Conservation (phyloP, 108 stramenopile genomes). For the Cylindrotheca closterium region DNA sequence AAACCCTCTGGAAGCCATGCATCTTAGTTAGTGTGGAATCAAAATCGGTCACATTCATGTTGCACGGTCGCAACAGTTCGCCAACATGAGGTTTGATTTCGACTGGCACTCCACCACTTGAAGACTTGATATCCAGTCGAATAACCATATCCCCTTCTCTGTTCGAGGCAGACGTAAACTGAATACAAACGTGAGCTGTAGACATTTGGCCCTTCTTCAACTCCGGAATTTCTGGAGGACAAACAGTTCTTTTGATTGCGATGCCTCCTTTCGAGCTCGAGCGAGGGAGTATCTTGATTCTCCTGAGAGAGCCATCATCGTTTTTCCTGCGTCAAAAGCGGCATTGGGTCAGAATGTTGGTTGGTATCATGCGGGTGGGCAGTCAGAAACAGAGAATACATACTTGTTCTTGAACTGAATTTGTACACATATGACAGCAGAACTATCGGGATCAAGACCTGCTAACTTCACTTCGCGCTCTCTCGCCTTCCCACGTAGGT, state of each 20-base stretch:
- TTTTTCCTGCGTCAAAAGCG: constrained; percentile 34
- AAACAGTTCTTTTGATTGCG: constrained; percentile 35
- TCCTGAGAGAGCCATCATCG: constrained; percentile 51
- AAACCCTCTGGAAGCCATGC: constrained; percentile 72
- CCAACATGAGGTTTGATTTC: constrained; percentile 78
- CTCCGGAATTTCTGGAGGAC: constrained; percentile 71
- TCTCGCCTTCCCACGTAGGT: constrained; percentile 55
- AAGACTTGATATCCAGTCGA: constrained; percentile 67
- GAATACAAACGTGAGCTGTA: constrained; percentile 46
- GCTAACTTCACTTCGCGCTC: constrained; percentile 43
- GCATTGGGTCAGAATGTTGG: constrained; percentile 2
- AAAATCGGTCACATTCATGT: constrained; percentile 42
- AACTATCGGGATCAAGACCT: constrained; percentile 53
- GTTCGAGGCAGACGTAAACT: constrained; percentile 65
- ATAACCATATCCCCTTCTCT: constrained; percentile 68
- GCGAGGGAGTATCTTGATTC: constrained; percentile 66
- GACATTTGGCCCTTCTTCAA: constrained; percentile 48
- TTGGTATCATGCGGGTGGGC: neutral
- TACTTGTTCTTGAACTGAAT: constrained; percentile 73
- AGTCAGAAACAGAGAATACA: too few relatives aligned
- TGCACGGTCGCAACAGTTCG: constrained; percentile 37
- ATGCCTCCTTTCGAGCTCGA: constrained; percentile 32
- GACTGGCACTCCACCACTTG: constrained; percentile 59
- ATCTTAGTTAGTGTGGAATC: constrained; percentile 45
- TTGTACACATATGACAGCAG: constrained; percentile 63